Conservation (phyloP, 768 basidiomycete species). For the Rubroboletus pulcherrimus region DNA sequence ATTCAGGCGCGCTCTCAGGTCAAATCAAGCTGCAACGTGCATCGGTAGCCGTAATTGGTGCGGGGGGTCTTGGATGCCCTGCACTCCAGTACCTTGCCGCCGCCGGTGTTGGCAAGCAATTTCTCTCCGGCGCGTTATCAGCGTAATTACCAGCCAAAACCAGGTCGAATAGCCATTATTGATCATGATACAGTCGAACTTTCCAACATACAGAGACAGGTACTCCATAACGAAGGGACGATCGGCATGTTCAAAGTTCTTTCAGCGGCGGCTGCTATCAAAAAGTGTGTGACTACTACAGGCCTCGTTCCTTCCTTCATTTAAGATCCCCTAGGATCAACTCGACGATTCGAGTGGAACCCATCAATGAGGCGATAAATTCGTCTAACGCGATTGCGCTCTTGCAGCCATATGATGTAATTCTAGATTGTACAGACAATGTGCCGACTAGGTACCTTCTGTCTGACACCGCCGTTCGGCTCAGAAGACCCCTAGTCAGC, state of each 20-base stretch:
- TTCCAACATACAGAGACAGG: conserved; percentile 90
- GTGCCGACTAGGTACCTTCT: conserved; percentile 89
- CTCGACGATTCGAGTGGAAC: conserved; percentile 57
- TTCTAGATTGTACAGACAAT: conserved; percentile 96
- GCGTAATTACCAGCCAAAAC: conserved; percentile 4
- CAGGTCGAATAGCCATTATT: conserved; percentile 81
- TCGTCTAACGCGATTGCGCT: conserved; percentile 62
- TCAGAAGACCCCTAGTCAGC: conserved; percentile 81
- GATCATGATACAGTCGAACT: conserved; percentile 87
- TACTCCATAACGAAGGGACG: conserved; percentile 73
- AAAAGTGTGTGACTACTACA: conserved; percentile 43
- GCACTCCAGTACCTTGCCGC: conserved; percentile 92
- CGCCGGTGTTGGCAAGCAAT: conserved; percentile 77
- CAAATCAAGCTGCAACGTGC: conserved; percentile 78
- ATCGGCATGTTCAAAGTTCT: conserved; percentile 78
- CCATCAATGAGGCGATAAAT: conserved; percentile 50
- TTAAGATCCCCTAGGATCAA: conserved; percentile 57
- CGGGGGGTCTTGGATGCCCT: conserved; percentile 95
- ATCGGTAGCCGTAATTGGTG: conserved; percentile 84
- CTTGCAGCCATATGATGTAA: conserved; percentile 62
- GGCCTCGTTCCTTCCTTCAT: neutral
- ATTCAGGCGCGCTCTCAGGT: conserved; percentile 42
- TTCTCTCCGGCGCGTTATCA: neutral
- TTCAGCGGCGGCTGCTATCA: conserved; percentile 71
- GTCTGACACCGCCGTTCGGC: conserved; percentile 75